Base-by-base conservation (phyloP, 345 rosid genomes). In the Corchorus capsularis region DNA sequence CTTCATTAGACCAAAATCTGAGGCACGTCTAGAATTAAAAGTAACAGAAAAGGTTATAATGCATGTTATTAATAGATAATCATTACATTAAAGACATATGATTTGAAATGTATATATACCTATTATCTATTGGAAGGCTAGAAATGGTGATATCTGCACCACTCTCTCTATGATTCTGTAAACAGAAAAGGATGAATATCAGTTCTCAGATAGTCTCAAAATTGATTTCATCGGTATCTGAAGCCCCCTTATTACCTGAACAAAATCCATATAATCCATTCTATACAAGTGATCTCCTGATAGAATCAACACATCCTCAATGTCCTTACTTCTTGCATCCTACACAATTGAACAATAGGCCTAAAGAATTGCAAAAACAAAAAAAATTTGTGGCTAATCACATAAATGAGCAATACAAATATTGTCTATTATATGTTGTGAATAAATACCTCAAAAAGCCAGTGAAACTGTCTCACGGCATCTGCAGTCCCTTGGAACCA, bases 401-500 rank as follows among this genome's bases (percentile, higher is more conserved):
- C 41, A 14, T 32, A 69, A 50, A 15, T 12, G 3, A 52, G 60
- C 15, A 34, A 50, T 69, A 12, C 41, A 68, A 32, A 35, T 1
- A 71, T 19, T 10, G 27, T 27, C 27, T 27, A 27, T 27, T 27
- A 27, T 27, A 27, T 27, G 27, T 27, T 27, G 27, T 27, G 27
- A 27, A 27, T 27, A 27, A 27, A 27, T 86, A 95, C 97, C 98
- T 95, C 99, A 37, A 93, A 95, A 68, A 93, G 97, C 99, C 99
- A 95, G 75, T 92, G 97, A 80, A 93, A 95, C 79, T 93, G 99
- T 77, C 99, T 77, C 16, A 95, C 98, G 0, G 99, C 98, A 84
- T 95, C 98, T 47, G 99, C 99, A 60, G 98, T 93, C 74, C 99
- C 99, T 84, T 83, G 98, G 80, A 95, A 95, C 98, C 98, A 95